These are phyloP conservation scores for Volvox reticuliferus DNA, from an alignment of 139 green algal genomes.

Conservation along the genomic window DNA sequence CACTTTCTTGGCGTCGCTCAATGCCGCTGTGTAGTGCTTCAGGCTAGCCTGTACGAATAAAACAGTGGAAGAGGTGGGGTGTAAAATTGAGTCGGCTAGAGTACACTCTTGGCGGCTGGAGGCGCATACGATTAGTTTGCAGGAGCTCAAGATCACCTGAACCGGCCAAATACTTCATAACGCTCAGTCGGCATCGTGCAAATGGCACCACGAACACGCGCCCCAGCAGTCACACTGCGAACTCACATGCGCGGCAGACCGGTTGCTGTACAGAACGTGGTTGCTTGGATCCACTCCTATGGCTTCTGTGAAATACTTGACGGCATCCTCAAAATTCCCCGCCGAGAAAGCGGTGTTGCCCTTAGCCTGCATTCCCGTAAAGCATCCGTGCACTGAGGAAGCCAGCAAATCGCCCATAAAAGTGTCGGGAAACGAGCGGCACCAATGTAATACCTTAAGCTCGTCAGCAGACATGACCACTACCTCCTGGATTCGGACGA, in stretches of 20 bases:
- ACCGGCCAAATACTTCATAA: too few species aligned
- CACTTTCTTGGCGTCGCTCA: constrained; percentile 90
- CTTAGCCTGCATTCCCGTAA: constrained; percentile 77
- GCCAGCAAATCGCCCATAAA: neutral
- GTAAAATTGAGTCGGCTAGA: neutral
- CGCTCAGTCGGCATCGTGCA: too few species aligned
- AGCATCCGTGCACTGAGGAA: neutral
- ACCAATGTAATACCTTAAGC: constrained; percentile 2
- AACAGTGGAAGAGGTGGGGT: neutral
- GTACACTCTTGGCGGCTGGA: too few species aligned
- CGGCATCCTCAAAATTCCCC: constrained; percentile 86
- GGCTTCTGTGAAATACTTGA: constrained; percentile 86
- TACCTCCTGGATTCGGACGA: neutral
- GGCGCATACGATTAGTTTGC: too few species aligned
- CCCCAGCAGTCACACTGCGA: neutral
- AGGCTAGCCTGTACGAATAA: constrained; percentile 77
- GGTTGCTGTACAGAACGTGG: constrained; percentile 97
- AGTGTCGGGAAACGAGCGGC: neutral
- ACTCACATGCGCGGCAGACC: constrained; percentile 84
- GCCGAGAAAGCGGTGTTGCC: constrained; percentile 94
- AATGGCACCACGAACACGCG: too few species aligned
- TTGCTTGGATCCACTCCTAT: constrained; percentile 90
- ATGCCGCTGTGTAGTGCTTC: constrained; percentile 82
- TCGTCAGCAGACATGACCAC: neutral
- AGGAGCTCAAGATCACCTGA: too few species aligned